These are phyloP conservation scores for Agrocybe praecox DNA, from an alignment of 768 basidiomycete species.

Conservation along the genomic window DNA sequence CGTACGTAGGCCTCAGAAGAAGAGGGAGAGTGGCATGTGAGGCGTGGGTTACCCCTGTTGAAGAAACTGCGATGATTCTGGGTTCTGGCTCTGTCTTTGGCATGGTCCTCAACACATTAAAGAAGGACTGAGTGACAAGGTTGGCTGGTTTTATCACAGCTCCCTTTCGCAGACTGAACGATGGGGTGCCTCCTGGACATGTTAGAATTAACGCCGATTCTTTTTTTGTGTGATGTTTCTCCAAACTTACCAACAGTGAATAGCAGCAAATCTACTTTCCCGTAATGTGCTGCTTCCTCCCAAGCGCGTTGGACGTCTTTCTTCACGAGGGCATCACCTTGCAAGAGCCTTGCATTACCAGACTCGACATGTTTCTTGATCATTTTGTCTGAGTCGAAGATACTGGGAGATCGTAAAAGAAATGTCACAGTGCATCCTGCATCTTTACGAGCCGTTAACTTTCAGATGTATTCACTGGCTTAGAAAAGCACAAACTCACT, in stretches of 20 bases:
- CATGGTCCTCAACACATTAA: conserved; percentile 58
- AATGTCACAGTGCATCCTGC: conserved; percentile 62
- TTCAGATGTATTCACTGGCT: no score
- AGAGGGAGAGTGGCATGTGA: conserved; percentile 50
- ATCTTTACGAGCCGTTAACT: no score
- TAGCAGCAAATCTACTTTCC: conserved; percentile 51
- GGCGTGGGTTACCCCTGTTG: conserved; percentile 49
- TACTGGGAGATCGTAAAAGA: conserved; percentile 49
- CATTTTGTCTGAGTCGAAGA: conserved; percentile 51
- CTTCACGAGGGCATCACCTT: conserved; percentile 58
- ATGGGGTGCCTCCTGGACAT: conserved; percentile 45
- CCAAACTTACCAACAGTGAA: conserved; percentile 43
- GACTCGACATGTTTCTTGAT: conserved; percentile 50
- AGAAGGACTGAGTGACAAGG: conserved; percentile 58
- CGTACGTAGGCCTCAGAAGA: conserved; percentile 50
- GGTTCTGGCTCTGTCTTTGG: conserved; percentile 42
- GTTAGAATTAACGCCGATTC: no score
- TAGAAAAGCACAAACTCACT: conserved; percentile 5
- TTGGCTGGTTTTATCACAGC: conserved; percentile 50
- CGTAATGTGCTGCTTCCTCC: conserved; percentile 39
- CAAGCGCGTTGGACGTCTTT: conserved; percentile 53
- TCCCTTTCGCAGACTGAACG: conserved; percentile 50
- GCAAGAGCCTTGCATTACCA: conserved; percentile 53
- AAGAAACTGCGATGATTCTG: conserved; percentile 56
- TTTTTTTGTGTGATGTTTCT: no score